These are phyloP conservation scores for Neonectria ditissima DNA, from an alignment of 2,329 filamentous ascomycete genomes.

Conservation along the genomic window DNA sequence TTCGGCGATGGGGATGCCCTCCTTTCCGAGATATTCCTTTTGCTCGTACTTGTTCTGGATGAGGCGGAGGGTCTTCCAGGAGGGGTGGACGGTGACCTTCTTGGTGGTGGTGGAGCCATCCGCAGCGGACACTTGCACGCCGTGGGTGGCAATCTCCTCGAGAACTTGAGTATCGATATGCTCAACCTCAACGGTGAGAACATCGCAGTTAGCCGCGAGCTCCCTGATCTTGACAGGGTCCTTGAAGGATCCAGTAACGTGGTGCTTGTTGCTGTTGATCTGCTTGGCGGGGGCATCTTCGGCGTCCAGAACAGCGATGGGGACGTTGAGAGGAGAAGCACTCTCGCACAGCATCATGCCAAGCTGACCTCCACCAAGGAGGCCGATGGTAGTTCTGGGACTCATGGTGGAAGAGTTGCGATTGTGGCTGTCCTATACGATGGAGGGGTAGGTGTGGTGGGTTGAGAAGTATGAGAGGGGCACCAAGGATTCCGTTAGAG, in stretches of 20 bases:
- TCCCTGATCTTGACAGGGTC: slow-evolving; percentile 81
- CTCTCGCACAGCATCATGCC: slow-evolving; percentile 95
- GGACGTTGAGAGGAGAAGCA: slow-evolving; percentile 79
- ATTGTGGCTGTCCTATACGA: background rate
- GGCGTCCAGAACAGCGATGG: slow-evolving; percentile 83
- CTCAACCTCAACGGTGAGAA: slow-evolving; percentile 94
- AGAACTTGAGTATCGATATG: slow-evolving; percentile 92
- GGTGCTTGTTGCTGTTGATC: slow-evolving; percentile 78
- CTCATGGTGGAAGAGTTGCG: background rate
- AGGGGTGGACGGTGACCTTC: slow-evolving; percentile 77
- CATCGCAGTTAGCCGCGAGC: slow-evolving; percentile 80
- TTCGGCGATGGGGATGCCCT: slow-evolving; percentile 78
- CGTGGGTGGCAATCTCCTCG: slow-evolving; percentile 79
- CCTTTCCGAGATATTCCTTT: slow-evolving; percentile 80
- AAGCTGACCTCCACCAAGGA: slow-evolving; percentile 77
- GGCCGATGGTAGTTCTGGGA: slow-evolving; percentile 54
- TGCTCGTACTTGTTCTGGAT: slow-evolving; percentile 96
- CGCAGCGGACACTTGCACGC: slow-evolving; percentile 60
- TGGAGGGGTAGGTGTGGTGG: background rate
- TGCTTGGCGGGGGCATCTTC: slow-evolving; percentile 85
- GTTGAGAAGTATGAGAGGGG: background rate
- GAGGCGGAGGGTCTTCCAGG: slow-evolving; percentile 85
- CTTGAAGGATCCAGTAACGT: slow-evolving; percentile 90
- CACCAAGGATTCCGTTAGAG: background rate
- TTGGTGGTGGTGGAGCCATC: slow-evolving; percentile 52